A percentile compares a stretch with the other conserved stretches of the same genome.
These are phyloP conservation scores for Gossypium longicalyx DNA, from an alignment of 345 rosid species.

Conservation along the genomic window DNA sequence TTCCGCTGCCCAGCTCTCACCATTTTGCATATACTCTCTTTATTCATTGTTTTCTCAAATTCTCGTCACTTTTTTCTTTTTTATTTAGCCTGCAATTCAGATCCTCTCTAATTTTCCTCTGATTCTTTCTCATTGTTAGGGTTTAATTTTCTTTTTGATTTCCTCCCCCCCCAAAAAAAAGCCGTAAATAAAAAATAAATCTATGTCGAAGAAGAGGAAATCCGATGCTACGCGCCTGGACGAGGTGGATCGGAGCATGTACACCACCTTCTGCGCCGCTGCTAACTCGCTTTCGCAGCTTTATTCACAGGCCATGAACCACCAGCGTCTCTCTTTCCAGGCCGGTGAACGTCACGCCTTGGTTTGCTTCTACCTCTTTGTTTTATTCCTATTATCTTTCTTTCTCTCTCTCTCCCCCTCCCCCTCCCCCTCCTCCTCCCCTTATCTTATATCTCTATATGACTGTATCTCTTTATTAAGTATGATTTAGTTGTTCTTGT, in stretches of 20 bases:
- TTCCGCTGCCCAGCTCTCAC: background rate
- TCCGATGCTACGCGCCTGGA: constrained; percentile 75
- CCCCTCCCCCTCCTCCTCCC: background rate
- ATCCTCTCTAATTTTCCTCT: background rate
- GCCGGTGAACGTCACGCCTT: constrained; percentile 74
- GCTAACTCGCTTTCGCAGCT: constrained; percentile 96
- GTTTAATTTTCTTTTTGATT: background rate
- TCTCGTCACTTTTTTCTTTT: background rate
- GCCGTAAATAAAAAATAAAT: too few species aligned
- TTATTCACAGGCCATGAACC: constrained; percentile 72
- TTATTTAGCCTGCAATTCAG: background rate
- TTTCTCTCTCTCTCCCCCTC: background rate
- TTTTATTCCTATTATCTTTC: background rate
- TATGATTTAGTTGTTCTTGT: background rate
- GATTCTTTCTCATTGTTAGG: constrained; percentile 3
- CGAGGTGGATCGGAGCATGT: constrained; percentile 91
- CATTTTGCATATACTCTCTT: background rate
- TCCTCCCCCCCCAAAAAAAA: background rate
- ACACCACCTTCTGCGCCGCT: constrained; percentile 80
- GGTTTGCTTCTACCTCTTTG: constrained; percentile 25
- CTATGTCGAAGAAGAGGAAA: constrained; percentile 93
- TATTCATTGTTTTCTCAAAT: background rate
- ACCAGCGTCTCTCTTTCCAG: constrained; percentile 71
- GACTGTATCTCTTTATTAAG: background rate
- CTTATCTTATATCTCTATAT: background rate